Evolutionary conservation across 441 rosid species (phyloP).

Genomic region (Adansonia grandidieri): DNA sequence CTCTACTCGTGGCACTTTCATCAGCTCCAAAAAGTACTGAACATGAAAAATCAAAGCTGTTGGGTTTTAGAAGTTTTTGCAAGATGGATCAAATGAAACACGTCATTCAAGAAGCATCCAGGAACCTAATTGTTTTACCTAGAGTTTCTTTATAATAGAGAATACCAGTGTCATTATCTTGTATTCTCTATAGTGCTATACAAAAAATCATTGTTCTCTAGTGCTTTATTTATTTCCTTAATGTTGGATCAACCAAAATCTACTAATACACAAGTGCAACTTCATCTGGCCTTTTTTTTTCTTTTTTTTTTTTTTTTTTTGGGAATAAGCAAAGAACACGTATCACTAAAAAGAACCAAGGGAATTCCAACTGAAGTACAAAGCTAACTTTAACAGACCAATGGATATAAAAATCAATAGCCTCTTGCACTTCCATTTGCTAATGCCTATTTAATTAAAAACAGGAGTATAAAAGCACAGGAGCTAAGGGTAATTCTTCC

Average conservation of each 20-base stretch:
- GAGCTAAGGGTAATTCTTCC: neutral
- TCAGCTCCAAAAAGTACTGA: conserved; percentile 90
- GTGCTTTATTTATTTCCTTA: neutral
- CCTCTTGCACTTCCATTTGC: conserved; percentile 7
- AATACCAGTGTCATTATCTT: neutral
- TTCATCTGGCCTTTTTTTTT: neutral
- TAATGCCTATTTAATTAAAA: neutral
- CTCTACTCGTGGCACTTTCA: conserved; percentile 99
- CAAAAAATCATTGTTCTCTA: neutral
- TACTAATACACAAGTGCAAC: neutral
- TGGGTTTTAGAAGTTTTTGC: neutral
- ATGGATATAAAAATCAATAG: conserved; percentile 6
- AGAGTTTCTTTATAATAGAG: neutral
- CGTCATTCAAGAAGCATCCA: neutral
- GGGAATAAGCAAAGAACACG: neutral
- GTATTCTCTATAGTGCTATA: neutral
- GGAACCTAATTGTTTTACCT: conserved; percentile 7
- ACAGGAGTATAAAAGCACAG: neutral
- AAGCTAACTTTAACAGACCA: neutral
- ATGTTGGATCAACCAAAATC: conserved; percentile 4
- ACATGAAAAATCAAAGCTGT: conserved; percentile 26
- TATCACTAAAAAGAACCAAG: neutral
- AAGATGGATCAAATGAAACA: conserved; percentile 14
- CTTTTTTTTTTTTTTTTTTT: neutral
- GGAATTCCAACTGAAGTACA: neutral